Evolutionary conservation across 192 early-diverging fungal genomes (phyloP).

Genomic region (Pecoramyces ruminantium): DNA sequence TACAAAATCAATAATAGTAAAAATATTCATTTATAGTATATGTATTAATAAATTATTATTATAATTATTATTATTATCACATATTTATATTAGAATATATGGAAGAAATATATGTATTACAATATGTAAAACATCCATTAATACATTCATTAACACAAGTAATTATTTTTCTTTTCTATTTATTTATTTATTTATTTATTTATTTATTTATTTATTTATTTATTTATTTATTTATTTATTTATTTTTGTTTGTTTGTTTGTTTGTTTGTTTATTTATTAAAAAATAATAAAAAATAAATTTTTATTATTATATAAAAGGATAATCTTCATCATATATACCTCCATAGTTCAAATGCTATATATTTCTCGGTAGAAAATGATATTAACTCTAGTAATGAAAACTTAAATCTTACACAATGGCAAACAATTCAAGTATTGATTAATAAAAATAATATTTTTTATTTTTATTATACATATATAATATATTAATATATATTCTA

Average conservation of each 20-base stretch:
- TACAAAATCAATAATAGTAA: too few species aligned
- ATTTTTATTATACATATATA: too few species aligned
- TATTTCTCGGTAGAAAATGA: neutral
- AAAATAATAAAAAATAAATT: too few species aligned
- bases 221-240: neutral
- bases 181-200: neutral
- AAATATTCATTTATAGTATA: too few species aligned
- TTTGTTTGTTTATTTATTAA: too few species aligned
- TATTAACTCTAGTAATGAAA: neutral
- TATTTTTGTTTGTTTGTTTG: too few species aligned
- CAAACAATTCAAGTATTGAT: conserved; percentile 42
- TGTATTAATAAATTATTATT: too few species aligned
- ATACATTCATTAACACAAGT: conserved; percentile 16
- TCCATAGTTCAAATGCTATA: neutral
- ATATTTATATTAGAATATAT: neutral
- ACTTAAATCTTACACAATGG: conserved; percentile 51
- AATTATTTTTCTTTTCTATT: neutral
- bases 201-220: neutral
- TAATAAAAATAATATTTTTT: too few species aligned
- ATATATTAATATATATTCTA: too few species aligned
- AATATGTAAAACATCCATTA: conserved; percentile 36
- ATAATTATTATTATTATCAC: too few species aligned
- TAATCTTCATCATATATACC: neutral
- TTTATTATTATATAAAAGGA: neutral
- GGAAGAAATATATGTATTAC: conserved; percentile 25